phyloP scores from a whole-genome alignment of 192 early-diverging fungal species.

The Rhizophagus sp. region DNA sequence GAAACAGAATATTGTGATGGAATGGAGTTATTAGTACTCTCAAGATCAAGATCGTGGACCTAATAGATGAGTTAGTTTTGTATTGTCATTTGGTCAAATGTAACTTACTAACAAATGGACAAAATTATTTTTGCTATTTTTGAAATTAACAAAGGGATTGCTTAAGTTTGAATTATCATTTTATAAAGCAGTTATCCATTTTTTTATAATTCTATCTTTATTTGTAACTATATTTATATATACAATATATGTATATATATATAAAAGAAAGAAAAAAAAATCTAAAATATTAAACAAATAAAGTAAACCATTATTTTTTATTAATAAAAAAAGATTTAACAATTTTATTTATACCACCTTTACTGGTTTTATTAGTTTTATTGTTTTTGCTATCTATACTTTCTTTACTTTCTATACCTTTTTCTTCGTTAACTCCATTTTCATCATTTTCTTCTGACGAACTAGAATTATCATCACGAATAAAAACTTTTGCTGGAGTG shows the following conservation, averaged over 20 bases:
- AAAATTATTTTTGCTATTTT: background rate
- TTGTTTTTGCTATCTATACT: background rate
- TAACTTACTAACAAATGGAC: conserved; percentile 4
- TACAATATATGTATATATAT: too few species aligned
- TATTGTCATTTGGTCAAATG: background rate
- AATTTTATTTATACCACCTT: too few species aligned
- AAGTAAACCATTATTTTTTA: too few species aligned
- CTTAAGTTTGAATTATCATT: too few species aligned
- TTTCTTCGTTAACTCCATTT: background rate
- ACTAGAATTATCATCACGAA: background rate
- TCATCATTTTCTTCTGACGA: background rate
- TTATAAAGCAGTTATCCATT: too few species aligned
- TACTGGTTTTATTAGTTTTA: too few species aligned
- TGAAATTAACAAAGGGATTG: background rate
- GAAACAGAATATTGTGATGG: conserved; percentile 5
- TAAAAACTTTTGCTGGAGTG: background rate
- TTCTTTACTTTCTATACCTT: background rate
- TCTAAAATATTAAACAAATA: too few species aligned
- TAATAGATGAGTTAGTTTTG: conserved; percentile 11
- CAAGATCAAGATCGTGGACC: background rate
- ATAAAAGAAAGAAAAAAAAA: too few species aligned
- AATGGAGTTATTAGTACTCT: background rate
- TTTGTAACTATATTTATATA: too few species aligned
- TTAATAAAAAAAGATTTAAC: too few species aligned
- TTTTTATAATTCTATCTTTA: too few species aligned